Percentiles rank a stretch among this genome's conserved stretches.
These are phyloP conservation scores for Schoenoplectus tabernaemontani DNA, from an alignment of 202 grass and related monocot species.

Conservation along the genomic window DNA sequence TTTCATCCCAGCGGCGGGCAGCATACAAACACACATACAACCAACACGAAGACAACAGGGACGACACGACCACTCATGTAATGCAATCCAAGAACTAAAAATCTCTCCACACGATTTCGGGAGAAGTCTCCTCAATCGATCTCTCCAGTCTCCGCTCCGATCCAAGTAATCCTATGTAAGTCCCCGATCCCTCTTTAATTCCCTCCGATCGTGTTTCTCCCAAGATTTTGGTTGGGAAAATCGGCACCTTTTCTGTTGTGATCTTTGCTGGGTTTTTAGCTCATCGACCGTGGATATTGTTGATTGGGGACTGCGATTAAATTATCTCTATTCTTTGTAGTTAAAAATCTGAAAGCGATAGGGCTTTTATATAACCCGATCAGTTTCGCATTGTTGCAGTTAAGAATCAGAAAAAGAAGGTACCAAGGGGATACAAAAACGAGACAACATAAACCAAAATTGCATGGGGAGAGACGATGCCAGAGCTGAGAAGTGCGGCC, in stretches of 20 bases:
- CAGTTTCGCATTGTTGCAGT: background rate
- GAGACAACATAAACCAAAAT: constrained; percentile 28
- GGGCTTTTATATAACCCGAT: background rate
- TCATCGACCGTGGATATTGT: background rate
- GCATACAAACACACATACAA: constrained; percentile 10
- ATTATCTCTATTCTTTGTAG: background rate
- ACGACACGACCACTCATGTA: constrained; percentile 2
- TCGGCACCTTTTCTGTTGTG: background rate
- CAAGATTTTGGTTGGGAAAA: background rate
- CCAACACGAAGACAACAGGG: constrained; percentile 15
- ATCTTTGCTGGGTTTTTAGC: constrained; percentile 23
- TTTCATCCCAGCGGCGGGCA: background rate
- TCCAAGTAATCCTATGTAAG: constrained; percentile 34
- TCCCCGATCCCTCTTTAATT: constrained; percentile 4
- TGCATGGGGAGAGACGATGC: constrained; percentile 93
- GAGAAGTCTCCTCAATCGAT: constrained; percentile 14
- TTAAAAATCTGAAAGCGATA: constrained; percentile 2
- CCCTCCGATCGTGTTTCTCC: background rate
- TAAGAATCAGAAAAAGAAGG: background rate
- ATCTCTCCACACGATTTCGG: constrained; percentile 34
- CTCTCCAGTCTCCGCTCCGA: background rate
- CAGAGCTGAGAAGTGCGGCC: constrained; percentile 68
- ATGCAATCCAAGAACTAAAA: constrained; percentile 14
- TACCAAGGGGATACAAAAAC: background rate
- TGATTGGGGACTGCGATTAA: background rate